These are phyloP conservation scores for Neurospora sp. DNA, from an alignment of 495 filamentous ascomycete genomes.

Conservation along the genomic window DNA sequence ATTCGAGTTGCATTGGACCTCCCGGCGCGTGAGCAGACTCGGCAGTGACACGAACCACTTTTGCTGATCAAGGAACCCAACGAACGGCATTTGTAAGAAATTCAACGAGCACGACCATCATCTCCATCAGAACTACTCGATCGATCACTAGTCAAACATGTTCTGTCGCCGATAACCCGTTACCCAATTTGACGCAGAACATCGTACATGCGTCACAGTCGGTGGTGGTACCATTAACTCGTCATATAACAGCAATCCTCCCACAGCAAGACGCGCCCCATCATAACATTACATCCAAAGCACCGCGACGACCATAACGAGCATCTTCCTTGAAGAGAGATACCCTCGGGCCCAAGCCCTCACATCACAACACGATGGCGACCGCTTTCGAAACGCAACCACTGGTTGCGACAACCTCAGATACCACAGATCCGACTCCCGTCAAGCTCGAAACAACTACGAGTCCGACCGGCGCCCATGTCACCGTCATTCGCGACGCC, in stretches of 20 bases:
- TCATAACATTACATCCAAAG: not conserved
- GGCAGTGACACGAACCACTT: not conserved
- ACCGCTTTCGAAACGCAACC: not conserved
- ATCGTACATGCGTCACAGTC: not conserved
- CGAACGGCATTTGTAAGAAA: not conserved
- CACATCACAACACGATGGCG: not conserved
- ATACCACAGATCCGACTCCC: not conserved
- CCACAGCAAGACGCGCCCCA: not conserved
- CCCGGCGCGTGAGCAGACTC: not conserved
- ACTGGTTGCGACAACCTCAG: not conserved
- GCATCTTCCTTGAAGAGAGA: not conserved
- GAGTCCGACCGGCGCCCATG: slow-evolving; percentile 10
- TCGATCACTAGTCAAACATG: not conserved
- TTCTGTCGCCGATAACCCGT: not conserved
- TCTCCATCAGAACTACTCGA: not conserved
- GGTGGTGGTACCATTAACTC: not conserved
- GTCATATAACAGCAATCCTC: not conserved
- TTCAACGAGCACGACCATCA: not conserved
- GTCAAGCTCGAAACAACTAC: slow-evolving; percentile 13
- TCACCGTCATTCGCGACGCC: slow-evolving; percentile 20
- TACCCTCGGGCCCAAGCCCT: not conserved
- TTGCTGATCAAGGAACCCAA: not conserved
- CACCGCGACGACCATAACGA: not conserved
- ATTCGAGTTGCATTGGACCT: not conserved
- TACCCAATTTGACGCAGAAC: not conserved